Conservation (phyloP, 2,329 filamentous ascomycete genomes). For the Dothistroma pini region DNA sequence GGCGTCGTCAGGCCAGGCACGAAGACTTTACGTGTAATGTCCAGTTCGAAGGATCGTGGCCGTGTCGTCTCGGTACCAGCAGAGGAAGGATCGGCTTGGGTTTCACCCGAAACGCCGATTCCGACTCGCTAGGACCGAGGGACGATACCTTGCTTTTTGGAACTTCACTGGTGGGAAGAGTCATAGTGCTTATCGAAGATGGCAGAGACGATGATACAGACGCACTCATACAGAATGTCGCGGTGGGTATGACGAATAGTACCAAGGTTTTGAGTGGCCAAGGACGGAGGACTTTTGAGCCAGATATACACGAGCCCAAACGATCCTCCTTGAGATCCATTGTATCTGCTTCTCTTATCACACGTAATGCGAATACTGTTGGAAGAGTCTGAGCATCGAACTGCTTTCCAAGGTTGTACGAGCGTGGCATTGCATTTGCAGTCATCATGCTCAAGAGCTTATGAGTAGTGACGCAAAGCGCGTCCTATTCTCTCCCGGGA, state of each 20-base stretch:
- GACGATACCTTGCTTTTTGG: neutral
- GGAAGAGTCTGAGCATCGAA: neutral
- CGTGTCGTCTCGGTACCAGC: neutral
- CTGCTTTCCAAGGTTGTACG: no score
- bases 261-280: no score
- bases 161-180: neutral
- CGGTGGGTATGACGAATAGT: no score
- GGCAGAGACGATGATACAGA: no score
- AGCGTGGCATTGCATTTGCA: no score
- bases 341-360: neutral
- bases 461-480: conserved; percentile 4
- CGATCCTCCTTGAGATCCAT: neutral
- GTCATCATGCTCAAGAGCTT: neutral
- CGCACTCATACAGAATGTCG: no score
- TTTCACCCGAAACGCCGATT: neutral
- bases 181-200: neutral
- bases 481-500: neutral
- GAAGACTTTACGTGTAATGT: neutral
- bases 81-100: neutral
- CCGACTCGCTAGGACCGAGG: neutral
- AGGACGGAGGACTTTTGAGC: no score
- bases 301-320: neutral
- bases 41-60: neutral
- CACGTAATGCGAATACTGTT: neutral
- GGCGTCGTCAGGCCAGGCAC: neutral